Base-by-base conservation (phyloP, 306 rosid species). In the Trichosanthes truncata region DNA sequence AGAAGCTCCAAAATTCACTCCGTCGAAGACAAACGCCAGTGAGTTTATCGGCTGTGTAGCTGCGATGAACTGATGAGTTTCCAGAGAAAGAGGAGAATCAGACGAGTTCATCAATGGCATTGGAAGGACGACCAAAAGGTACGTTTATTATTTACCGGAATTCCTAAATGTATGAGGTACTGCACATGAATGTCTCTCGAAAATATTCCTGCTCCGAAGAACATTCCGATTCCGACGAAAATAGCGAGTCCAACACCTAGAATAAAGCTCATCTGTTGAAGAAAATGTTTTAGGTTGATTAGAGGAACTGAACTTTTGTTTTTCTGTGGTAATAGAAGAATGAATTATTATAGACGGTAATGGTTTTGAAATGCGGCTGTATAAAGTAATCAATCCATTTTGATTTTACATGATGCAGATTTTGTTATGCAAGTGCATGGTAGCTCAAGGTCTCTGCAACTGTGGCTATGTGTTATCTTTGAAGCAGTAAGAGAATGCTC, bases 21-120 rank as follows among this genome's bases (percentile, higher is more conserved):
- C 99, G 74, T 96, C 99, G 65, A 96, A 96, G 29, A 91, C 98
- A 61, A 96, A 96, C 31, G 98, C 92, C 71, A 96, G 84, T 20
- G 99, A 83, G 69, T 96, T 96, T 68, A 96, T 83, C 21, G 99
- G 99, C 84, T 96, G 99, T 63, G 99, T 90, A 18, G 94, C 98
- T 84, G 99, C 97, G 43, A 96, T 93, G 83, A 96, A 96, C 99
- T 95, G 90, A 17, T 33, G 62, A 9, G 10, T 48, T 73, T 73
- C 41, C n/a, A 31, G 13, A 74, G 56, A 10, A 49, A 51, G 11
- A 17, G 4, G 43, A 33, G 63, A 33, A 18, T 74, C 48, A 33
- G 63, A 74, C 0, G 29, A 74, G 61, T 74, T 74, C 5, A 46
- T 73, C 59, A 48, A 8, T 48, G 67, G 52, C 51, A 51, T 26